Base-by-base conservation (phyloP, 2,329 filamentous ascomycete genomes). In the Ophiocordyceps camponoti-floridani region DNA sequence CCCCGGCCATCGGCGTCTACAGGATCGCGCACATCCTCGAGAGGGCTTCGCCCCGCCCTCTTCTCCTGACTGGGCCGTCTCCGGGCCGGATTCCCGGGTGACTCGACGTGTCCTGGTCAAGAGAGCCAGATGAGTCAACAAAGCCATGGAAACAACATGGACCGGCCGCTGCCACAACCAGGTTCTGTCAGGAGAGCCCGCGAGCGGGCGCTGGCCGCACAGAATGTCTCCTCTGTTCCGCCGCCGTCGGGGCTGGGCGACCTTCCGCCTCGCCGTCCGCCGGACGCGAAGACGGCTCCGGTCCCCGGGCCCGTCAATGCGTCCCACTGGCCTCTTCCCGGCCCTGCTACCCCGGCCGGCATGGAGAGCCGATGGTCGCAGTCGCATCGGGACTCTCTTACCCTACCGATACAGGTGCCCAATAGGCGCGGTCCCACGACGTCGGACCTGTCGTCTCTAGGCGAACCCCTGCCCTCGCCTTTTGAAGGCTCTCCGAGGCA, bases 161-260 rank as follows among this genome's bases (percentile, higher is more conserved):
- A 73, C 50, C 62, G 61, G 58, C 55, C 61, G 53, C 53, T 60
- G 49, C 55, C 55, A 45, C 51, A 53, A 58, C 64, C 59, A 52
- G 69, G 69, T 54, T 74, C 73, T 48, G 66, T 74, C 52, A 68
- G 58, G 58, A 68, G 66, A 55, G 73, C 72, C 37, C 69, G 73
- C 57, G 72, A 77, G 56, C 65, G 64, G 50, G 67, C 67, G 46
- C 62, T 66, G 53, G 65, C 62, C 47, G 68, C 65, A 41, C 19
- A 33, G 10, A 31, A 13, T 13, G 19, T 11, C 4, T 19, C 35
- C 11, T 18, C 30, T 37, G 14, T n/a, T n/a, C n/a, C 33, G 18
- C 9, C n/a, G 28, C 51, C 50, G 27, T 46, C 48, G 18, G 55
- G 45, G 44, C 42, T 50, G 14, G 47, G 46, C 5, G 52, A 48